A percentile compares a stretch with the other conserved stretches of the same genome.
phyloP scores from a whole-genome alignment of 768 basidiomycete species.

The Rhodotorula toruloides region DNA sequence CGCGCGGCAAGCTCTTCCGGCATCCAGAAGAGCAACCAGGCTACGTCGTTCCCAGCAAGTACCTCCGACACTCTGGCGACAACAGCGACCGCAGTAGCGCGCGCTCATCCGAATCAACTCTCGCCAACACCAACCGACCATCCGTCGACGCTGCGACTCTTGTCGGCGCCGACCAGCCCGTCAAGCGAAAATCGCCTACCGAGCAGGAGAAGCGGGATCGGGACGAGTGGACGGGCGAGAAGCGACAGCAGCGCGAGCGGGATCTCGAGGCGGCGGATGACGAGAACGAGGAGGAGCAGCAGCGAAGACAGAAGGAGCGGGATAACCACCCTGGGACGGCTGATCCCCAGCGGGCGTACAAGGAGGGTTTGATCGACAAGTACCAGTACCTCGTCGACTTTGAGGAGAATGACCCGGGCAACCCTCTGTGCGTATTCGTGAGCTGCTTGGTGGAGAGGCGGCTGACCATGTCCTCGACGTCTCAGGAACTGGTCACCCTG shows the following conservation, averaged over 20 bases:
- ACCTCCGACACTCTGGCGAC: background rate
- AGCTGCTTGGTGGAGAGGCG: too few relatives aligned
- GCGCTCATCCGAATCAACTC: background rate
- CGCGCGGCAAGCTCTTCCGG: slow-evolving; percentile 30
- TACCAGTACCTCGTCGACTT: slow-evolving; percentile 33
- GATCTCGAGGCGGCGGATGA: background rate
- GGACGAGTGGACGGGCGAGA: background rate
- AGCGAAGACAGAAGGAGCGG: background rate
- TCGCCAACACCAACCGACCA: background rate
- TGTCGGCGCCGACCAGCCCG: background rate
- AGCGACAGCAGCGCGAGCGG: background rate
- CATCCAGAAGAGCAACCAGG: slow-evolving; percentile 35
- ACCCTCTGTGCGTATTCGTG: slow-evolving; percentile 13
- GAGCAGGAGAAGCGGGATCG: slow-evolving; percentile 24
- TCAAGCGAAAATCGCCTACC: slow-evolving; percentile 4
- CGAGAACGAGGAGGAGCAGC: slow-evolving; percentile 7
- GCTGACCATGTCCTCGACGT: background rate
- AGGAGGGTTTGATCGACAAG: slow-evolving; percentile 19
- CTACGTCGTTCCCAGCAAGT: slow-evolving; percentile 19
- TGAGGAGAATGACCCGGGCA: slow-evolving; percentile 26
- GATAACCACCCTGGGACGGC: slow-evolving; percentile 22
- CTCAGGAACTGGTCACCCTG: slow-evolving; percentile 22
- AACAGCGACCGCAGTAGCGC: slow-evolving; percentile 5
- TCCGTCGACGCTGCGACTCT: slow-evolving; percentile 15
- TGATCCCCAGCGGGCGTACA: slow-evolving; percentile 17